A percentile compares a stretch with the other conserved stretches of the same genome.
Conservation (phyloP, 805 yeast genomes). For the Candida cerambycidarum region DNA sequence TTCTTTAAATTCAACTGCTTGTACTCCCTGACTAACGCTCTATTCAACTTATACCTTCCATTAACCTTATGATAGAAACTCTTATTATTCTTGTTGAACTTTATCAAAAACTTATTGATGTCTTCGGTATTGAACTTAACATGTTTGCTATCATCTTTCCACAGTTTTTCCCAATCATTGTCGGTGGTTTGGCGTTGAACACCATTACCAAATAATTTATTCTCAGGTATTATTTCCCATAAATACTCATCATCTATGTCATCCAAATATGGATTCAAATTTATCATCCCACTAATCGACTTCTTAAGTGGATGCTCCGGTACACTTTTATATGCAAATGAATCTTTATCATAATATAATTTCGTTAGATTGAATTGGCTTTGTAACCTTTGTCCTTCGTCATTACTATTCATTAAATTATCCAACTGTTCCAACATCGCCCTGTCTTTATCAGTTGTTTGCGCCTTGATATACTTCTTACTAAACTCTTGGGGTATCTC, state of each 20-base stretch:
- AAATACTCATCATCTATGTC: slow-evolving; percentile 40
- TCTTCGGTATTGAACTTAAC: slow-evolving; percentile 13
- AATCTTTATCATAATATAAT: slow-evolving; percentile 28
- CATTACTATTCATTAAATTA: slow-evolving; percentile 20
- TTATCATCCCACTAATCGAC: slow-evolving; percentile 40
- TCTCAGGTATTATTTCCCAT: slow-evolving; percentile 39
- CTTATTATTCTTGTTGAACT: slow-evolving; percentile 11
- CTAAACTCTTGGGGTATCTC: slow-evolving; percentile 26
- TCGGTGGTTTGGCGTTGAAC: slow-evolving; percentile 26
- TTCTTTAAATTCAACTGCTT: slow-evolving; percentile 28
- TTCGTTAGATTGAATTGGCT: slow-evolving; percentile 24
- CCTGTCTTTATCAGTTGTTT: slow-evolving; percentile 24
- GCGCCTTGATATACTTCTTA: slow-evolving; percentile 20
- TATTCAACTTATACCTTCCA: slow-evolving; percentile 29
- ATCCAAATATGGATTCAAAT: slow-evolving; percentile 32
- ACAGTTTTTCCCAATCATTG: slow-evolving; percentile 35
- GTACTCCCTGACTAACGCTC: slow-evolving; percentile 33
- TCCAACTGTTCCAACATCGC: slow-evolving; percentile 28
- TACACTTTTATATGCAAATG: slow-evolving; percentile 24
- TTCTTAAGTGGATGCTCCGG: slow-evolving; percentile 40
- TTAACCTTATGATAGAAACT: slow-evolving; percentile 13
- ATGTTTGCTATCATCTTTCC: slow-evolving; percentile 20
- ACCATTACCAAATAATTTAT: slow-evolving; percentile 32
- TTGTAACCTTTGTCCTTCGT: slow-evolving; percentile 23
- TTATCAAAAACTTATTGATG: slow-evolving; percentile 11